These are phyloP conservation scores for Amylocarpus encephaloides DNA, from an alignment of 2,329 filamentous ascomycete genomes.

Conservation along the genomic window DNA sequence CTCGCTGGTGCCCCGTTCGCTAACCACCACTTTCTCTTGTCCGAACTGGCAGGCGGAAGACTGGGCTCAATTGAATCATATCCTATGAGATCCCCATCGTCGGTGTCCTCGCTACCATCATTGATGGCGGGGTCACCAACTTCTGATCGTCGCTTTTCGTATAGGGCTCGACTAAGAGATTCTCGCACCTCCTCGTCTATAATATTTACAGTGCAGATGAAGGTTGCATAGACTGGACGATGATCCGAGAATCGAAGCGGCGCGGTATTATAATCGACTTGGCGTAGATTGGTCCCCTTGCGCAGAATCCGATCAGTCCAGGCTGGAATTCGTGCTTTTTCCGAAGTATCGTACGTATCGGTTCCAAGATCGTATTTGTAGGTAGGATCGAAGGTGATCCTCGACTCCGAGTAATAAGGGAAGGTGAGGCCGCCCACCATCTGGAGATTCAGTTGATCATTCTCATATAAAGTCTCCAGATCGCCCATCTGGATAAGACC, in stretches of 20 bases:
- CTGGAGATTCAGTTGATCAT: constrained; percentile 93
- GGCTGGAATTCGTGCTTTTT: constrained; percentile 90
- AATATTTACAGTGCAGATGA: constrained; percentile 75
- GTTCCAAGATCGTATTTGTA: constrained; percentile 92
- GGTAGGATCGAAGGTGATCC: constrained; percentile 83
- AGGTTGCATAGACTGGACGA: constrained; percentile 86
- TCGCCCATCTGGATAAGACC: constrained; percentile 66
- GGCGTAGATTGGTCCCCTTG: constrained; percentile 76
- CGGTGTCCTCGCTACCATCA: constrained; percentile 54
- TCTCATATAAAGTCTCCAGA: constrained; percentile 75
- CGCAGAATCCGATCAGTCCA: constrained; percentile 94
- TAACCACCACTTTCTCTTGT: constrained; percentile 65
- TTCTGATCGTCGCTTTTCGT: constrained; percentile 58
- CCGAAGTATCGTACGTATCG: constrained; percentile 89
- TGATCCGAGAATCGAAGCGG: constrained; percentile 89
- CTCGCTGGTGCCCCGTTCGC: constrained; percentile 68
- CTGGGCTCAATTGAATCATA: constrained; percentile 81
- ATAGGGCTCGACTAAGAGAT: constrained; percentile 66
- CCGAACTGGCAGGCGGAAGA: constrained; percentile 60
- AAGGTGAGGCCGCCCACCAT: constrained; percentile 92
- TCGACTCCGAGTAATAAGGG: constrained; percentile 83
- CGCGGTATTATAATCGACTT: constrained; percentile 76
- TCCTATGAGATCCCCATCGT: constrained; percentile 73
- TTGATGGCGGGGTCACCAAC: constrained; percentile 58
- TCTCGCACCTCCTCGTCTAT: constrained; percentile 71